A percentile compares a stretch with the other conserved stretches of the same genome.
Evolutionary conservation across 2,329 filamentous ascomycete species (phyloP).

Genomic region (Dothistroma septosporum): DNA sequence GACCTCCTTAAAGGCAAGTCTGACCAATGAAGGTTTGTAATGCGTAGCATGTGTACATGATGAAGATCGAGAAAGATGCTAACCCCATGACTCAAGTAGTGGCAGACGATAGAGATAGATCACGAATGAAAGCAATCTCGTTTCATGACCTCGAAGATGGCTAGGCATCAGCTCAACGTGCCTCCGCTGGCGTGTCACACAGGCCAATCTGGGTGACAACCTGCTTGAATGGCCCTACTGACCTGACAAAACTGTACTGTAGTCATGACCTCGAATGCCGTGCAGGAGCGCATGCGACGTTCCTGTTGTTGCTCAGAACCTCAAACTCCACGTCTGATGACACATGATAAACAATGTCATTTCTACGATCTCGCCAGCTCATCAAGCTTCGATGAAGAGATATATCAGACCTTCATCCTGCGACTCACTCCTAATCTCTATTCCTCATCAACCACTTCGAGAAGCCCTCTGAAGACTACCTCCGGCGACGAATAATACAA

Average conservation of each 20-base stretch:
- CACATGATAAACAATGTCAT: background rate
- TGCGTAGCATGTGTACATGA: background rate
- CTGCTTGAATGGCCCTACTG: background rate
- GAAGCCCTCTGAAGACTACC: background rate
- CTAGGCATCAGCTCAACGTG: background rate
- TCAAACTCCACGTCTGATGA: background rate
- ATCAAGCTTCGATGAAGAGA: background rate
- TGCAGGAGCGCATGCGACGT: background rate
- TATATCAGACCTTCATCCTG: background rate
- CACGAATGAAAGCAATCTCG: background rate
- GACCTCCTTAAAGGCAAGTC: conserved; percentile 32
- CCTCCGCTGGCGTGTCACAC: background rate
- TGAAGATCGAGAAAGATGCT: background rate
- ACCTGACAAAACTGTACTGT: background rate
- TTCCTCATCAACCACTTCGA: background rate
- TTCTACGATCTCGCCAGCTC: background rate
- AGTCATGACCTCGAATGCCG: background rate
- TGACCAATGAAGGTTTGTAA: conserved; percentile 17
- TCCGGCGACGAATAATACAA: background rate
- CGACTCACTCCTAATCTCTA: background rate
- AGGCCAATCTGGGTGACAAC: background rate
- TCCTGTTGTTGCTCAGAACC: background rate
- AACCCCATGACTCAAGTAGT: background rate
- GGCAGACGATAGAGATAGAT: background rate
- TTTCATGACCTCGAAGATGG: background rate